Conservation (phyloP, 257 asterid species). For the Gardenia jasminoides region DNA sequence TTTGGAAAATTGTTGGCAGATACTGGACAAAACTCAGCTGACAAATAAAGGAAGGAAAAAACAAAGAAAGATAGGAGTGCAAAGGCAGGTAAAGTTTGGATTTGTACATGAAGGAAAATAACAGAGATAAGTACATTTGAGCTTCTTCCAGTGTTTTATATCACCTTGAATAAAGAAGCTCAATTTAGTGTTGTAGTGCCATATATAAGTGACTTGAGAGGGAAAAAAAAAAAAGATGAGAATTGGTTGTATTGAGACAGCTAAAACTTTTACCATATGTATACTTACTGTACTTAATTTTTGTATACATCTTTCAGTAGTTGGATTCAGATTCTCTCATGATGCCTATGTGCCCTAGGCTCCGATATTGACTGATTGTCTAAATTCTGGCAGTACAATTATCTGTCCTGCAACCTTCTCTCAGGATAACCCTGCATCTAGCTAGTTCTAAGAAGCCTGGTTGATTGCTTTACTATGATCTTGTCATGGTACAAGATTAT, state of each 20-base stretch:
- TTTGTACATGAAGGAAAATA: constrained; percentile 14
- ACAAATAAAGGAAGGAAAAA: background rate
- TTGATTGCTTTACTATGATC: too few species aligned
- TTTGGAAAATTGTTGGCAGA: background rate
- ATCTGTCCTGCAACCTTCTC: too few species aligned
- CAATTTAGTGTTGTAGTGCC: background rate
- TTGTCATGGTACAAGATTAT: too few species aligned
- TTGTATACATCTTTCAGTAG: background rate
- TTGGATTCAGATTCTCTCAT: background rate
- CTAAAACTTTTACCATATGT: background rate
- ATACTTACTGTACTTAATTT: too few species aligned
- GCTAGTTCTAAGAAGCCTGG: too few species aligned
- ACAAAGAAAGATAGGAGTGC: constrained; percentile 4
- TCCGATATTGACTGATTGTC: background rate
- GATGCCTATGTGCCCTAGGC: too few species aligned
- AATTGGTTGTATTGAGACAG: background rate
- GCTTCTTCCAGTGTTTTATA: constrained; percentile 8
- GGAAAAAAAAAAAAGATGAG: background rate
- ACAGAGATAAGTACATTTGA: constrained; percentile 10
- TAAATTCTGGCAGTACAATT: background rate
- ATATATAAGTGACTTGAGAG: background rate
- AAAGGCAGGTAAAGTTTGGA: constrained; percentile 10
- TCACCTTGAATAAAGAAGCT: background rate
- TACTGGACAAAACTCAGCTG: background rate
- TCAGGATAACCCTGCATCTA: too few species aligned